Percentiles rank a stretch among this genome's conserved stretches.
phyloP scores from a whole-genome alignment of 2,329 filamentous ascomycete genomes.

The Botryotinia globosa region DNA sequence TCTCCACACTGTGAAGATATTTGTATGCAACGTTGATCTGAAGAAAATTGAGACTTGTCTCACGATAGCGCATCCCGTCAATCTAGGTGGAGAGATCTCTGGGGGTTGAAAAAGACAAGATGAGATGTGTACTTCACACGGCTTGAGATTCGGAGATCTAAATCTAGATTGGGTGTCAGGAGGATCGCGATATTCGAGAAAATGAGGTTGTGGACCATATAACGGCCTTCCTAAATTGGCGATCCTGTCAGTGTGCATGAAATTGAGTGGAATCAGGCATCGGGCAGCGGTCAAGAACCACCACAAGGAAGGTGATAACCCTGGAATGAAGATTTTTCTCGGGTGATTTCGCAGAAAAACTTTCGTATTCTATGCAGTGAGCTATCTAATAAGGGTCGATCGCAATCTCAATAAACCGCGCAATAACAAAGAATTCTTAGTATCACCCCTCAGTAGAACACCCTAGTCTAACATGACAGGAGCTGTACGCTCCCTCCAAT shows the following conservation, averaged over 20 bases:
- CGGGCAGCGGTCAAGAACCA: constrained; percentile 5
- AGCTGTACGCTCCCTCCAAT: neutral
- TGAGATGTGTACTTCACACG: constrained; percentile 6
- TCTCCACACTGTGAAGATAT: neutral
- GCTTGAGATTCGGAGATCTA: constrained; percentile 15
- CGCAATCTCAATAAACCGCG: constrained; percentile 6
- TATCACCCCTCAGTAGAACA: neutral
- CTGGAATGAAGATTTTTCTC: neutral
- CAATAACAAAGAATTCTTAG: neutral
- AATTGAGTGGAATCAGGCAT: neutral
- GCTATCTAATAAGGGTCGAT: constrained; percentile 10
- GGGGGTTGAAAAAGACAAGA: neutral
- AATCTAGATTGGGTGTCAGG: constrained; percentile 15
- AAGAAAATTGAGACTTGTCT: constrained; percentile 11
- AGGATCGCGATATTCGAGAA: constrained; percentile 2
- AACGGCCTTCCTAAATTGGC: constrained; percentile 11
- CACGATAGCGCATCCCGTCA: neutral
- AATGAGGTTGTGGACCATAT: neutral
- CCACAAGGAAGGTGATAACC: neutral
- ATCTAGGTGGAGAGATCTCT: neutral
- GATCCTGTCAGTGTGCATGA: neutral
- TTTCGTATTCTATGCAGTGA: constrained; percentile 10
- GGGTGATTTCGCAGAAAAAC: neutral
- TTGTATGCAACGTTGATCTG: constrained; percentile 16
- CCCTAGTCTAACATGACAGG: neutral